These are phyloP conservation scores for Rheum nobile DNA, from an alignment of 148 eudicot species.

Conservation along the genomic window DNA sequence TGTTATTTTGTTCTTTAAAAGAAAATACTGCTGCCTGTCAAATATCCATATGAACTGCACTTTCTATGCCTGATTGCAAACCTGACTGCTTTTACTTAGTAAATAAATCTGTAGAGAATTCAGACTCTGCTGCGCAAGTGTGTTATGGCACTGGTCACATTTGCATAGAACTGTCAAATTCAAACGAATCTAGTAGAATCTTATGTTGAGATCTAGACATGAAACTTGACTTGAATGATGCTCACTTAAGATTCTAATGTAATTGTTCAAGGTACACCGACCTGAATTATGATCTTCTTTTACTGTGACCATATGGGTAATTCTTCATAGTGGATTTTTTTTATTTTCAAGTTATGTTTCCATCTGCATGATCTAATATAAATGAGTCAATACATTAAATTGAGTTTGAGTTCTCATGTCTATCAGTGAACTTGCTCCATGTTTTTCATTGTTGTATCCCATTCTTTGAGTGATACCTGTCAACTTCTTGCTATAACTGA, in stretches of 20 bases:
- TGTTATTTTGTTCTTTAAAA: neutral
- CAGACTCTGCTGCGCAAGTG: neutral
- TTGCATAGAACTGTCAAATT: neutral
- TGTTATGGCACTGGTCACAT: neutral
- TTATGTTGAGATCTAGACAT: neutral
- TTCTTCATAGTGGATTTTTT: neutral
- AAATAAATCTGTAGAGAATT: neutral
- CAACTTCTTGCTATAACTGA: neutral
- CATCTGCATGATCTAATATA: neutral
- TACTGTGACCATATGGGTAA: neutral
- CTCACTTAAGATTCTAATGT: neutral
- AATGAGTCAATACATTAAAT: neutral
- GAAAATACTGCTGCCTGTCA: neutral
- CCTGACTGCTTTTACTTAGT: neutral
- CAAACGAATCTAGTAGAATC: neutral
- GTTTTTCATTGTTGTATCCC: neutral
- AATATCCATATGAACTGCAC: neutral
- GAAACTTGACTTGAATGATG: neutral
- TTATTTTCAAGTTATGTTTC: neutral
- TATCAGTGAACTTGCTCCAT: neutral
- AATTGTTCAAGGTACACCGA: neutral
- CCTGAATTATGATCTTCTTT: neutral
- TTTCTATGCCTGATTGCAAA: neutral
- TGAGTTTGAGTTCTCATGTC: neutral
- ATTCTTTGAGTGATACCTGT: neutral